Conservation (phyloP, 2,329 filamentous ascomycete species). For the Epichloe aotearoae region DNA sequence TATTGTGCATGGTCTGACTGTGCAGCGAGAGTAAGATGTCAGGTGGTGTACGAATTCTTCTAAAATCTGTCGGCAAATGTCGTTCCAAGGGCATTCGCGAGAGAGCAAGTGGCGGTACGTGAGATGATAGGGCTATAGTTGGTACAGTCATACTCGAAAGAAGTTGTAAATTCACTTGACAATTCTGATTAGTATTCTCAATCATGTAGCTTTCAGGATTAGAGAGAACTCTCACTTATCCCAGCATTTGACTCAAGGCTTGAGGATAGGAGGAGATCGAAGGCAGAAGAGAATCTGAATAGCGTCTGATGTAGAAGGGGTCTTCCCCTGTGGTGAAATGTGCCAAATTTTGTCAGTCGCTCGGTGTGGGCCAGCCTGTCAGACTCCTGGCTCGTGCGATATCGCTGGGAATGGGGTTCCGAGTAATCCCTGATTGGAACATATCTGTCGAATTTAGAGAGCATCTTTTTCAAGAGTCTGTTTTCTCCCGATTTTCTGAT, state of each 20-base stretch:
- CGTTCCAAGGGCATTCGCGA: not conserved
- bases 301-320: not conserved
- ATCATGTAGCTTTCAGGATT: not conserved
- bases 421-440: slow-evolving; percentile 28
- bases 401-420: slow-evolving; percentile 28
- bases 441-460: slow-evolving; percentile 31
- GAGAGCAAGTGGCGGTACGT: not conserved
- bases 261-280: not conserved
- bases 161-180: not conserved
- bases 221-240: not conserved
- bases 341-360: slow-evolving; percentile 24
- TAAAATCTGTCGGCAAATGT: not conserved
- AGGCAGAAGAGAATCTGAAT: not conserved
- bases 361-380: slow-evolving; percentile 30
- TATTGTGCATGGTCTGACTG: slow-evolving; percentile 23
- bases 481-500: not conserved
- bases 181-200: not conserved
- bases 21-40: not conserved
- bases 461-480: not conserved
- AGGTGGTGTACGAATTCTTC: not conserved
- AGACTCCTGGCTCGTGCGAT: slow-evolving; percentile 29
- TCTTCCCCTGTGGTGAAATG: not conserved
- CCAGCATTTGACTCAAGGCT: not conserved
- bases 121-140: not conserved
- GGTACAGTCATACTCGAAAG: not conserved